These are phyloP conservation scores for Flaveria trinervia DNA, from an alignment of 129 eudicot genomes.

Conservation along the genomic window DNA sequence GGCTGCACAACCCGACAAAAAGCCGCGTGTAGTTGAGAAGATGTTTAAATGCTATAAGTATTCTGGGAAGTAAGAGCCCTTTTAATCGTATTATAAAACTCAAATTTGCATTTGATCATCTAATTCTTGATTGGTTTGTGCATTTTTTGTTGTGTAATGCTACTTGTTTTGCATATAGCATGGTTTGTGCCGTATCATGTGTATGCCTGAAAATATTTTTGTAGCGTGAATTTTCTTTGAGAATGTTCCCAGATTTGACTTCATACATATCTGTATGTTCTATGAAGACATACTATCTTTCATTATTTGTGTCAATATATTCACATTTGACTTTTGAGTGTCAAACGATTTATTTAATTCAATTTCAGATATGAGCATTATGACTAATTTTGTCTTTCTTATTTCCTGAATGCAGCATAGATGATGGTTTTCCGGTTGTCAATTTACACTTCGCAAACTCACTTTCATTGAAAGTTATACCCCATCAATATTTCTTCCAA, in stretches of 20 bases:
- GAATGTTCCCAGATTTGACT: background rate
- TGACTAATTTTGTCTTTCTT: background rate
- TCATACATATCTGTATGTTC: background rate
- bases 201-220: background rate
- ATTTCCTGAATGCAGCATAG: conserved; percentile 58
- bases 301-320: background rate
- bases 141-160: background rate
- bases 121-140: background rate
- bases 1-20: conserved; percentile 60
- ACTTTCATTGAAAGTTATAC: conserved; percentile 56
- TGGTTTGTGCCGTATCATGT: background rate
- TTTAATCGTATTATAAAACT: background rate
- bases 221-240: background rate
- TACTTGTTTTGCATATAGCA: background rate
- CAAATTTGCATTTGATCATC: background rate
- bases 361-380: conserved; percentile 1
- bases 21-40: conserved; percentile 52
- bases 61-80: conserved; percentile 58
- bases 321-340: conserved; percentile 20
- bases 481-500: conserved; percentile 72
- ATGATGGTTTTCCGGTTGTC: conserved; percentile 78
- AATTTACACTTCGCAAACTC: conserved; percentile 64
- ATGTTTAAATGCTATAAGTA: conserved; percentile 69
- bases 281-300: background rate
- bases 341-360: background rate